Base-by-base conservation (phyloP, 1,284 basidiomycete species). In the Microbotryomycetes sp. region DNA sequence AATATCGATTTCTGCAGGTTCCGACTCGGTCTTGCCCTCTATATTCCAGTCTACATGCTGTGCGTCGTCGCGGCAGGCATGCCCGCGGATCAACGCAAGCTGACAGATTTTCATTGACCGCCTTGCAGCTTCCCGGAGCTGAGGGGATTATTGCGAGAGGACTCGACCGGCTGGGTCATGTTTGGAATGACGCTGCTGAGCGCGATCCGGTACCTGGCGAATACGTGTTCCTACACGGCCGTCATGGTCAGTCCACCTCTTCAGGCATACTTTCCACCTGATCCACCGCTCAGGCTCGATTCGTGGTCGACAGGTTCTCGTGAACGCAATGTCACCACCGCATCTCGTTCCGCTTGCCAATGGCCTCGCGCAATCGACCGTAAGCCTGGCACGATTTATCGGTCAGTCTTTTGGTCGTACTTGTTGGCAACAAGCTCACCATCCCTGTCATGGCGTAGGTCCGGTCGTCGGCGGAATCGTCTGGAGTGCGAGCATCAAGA, bases 311-410 rank as follows among this genome's bases (percentile, higher is more conserved):
- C 21, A 57, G 64, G 62, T 70, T 28, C 58, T 68, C 50, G 64
- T 78, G 58, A 78, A 78, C 59, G 76, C 76, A 4, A 72, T 76
- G 70, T 75, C 76, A 0, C 76, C 77, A 16, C 69, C 75, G 2
- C 73, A 76, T 51, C 70, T 76, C 16, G 71, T 77, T 2, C 75
- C 76, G 9, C 64, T 78, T 16, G 74, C 76, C 7, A 78, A 78
- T 54, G 77, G 76, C 0, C 67, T 78, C 26, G 77, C 76, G 0
- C 76, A 78, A 64, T 76, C 75, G 0, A 70, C 73, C 16, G 73
- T 73, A 30, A 72, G 70, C 6, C 72, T 75, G 0, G 75, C 76
- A 0, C 71, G 77, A 35, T 77, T 76, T 63, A 66, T 77, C 13
- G 77, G 77, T 55, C 57, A 59, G 27, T 47, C 61, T 13, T 52